Percentiles rank a stretch among this genome's conserved stretches.
Conservation (phyloP, 2,329 filamentous ascomycete species). For the Microcyclosporella mali region DNA sequence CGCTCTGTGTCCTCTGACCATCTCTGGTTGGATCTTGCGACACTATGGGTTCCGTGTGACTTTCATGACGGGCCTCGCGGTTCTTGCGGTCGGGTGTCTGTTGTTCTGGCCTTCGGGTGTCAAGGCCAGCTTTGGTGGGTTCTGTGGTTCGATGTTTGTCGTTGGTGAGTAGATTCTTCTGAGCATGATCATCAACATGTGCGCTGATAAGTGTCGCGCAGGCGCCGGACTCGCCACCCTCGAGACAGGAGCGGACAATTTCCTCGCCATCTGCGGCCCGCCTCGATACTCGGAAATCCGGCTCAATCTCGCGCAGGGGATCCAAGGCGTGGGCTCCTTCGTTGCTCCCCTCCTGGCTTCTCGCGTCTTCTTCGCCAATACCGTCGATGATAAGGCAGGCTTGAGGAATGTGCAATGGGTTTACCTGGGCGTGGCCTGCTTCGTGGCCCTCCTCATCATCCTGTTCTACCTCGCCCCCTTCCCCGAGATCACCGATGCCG, state of each 20-base stretch:
- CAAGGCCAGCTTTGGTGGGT: neutral
- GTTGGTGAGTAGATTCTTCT: neutral
- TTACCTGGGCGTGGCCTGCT: neutral
- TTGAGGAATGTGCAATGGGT: neutral
- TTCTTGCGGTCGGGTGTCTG: neutral
- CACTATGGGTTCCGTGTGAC: neutral
- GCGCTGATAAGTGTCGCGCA: neutral
- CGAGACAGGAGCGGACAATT: neutral
- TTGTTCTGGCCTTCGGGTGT: neutral
- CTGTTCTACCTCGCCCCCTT: neutral
- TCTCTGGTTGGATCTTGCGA: neutral
- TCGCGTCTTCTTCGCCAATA: neutral
- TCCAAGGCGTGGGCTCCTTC: neutral
- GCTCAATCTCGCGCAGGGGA: neutral
- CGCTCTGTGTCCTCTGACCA: neutral
- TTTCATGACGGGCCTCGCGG: neutral
- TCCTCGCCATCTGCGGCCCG: neutral
- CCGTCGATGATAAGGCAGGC: neutral
- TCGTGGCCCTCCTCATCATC: neutral
- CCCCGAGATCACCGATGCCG: neutral
- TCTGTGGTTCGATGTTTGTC: neutral
- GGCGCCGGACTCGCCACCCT: neutral
- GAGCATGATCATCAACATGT: neutral
- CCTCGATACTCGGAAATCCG: neutral
- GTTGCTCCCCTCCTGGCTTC: neutral